Conservation (phyloP, 2,329 filamentous ascomycete genomes). For the Fusarium poae region DNA sequence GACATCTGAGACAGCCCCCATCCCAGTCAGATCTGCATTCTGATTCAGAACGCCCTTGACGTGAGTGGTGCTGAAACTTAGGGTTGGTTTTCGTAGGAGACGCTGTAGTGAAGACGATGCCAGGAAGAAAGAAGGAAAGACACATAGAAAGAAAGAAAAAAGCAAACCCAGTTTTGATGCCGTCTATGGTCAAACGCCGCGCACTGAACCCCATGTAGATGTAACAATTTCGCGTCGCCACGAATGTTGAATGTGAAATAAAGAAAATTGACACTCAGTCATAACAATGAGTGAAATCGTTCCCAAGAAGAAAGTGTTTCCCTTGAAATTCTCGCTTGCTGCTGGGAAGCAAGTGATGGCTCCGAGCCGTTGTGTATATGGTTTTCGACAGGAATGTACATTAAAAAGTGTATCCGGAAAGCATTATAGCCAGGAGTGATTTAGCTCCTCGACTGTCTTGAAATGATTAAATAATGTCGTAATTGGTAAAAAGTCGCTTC, state of each 20-base stretch:
- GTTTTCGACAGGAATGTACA: conserved; percentile 53
- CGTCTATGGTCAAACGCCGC: conserved; percentile 55
- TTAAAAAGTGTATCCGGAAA: conserved; percentile 53
- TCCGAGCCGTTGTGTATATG: conserved; percentile 55
- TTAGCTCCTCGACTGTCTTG: conserved; percentile 36
- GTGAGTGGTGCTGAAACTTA: conserved; percentile 30
- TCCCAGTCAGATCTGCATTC: conserved; percentile 50
- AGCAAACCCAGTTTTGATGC: conserved; percentile 40
- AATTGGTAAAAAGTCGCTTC: conserved; percentile 43
- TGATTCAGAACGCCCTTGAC: conserved; percentile 43
- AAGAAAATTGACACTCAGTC: conserved; percentile 26
- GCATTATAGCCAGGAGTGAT: conserved; percentile 47
- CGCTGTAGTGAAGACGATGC: conserved; percentile 16
- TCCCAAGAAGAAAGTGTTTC: conserved; percentile 36
- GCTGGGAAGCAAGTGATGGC: conserved; percentile 57
- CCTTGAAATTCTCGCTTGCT: conserved; percentile 50
- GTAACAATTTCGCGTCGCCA: conserved; percentile 32
- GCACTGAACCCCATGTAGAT: conserved; percentile 39
- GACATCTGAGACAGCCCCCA: conserved; percentile 52
- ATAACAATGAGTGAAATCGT: conserved; percentile 33
- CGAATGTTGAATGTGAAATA: conserved; percentile 20
- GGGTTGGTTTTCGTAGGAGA: conserved; percentile 25
- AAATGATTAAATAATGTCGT: conserved; percentile 45
- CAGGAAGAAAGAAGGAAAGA: conserved; percentile 13
- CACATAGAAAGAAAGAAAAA: conserved; percentile 35